These are phyloP conservation scores for Fusarium albidum DNA, from an alignment of 2,329 filamentous ascomycete genomes.

Conservation along the genomic window DNA sequence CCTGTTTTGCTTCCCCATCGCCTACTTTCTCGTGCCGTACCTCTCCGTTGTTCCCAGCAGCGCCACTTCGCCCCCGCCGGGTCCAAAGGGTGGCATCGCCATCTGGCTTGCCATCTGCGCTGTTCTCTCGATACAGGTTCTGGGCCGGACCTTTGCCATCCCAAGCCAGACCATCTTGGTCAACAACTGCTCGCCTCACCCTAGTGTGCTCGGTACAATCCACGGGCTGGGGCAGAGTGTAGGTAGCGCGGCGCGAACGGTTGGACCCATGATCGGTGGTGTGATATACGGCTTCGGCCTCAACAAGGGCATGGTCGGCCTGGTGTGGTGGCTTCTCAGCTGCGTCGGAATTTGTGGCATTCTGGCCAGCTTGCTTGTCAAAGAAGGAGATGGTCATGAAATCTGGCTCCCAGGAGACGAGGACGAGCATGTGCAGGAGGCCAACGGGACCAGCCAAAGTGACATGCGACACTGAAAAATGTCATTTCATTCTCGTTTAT, in stretches of 20 bases:
- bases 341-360: conserved; percentile 58
- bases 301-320: conserved; percentile 63
- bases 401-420: conserved; percentile 70
- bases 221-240: conserved; percentile 66
- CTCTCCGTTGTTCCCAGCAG: conserved; percentile 67
- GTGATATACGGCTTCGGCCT: conserved; percentile 68
- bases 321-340: conserved; percentile 65
- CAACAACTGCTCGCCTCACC: conserved; percentile 59
- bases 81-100: conserved; percentile 59
- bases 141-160: conserved; percentile 70
- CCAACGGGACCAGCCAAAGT: background rate
- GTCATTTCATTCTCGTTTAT: background rate
- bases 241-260: conserved; percentile 64
- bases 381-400: conserved; percentile 71
- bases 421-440: conserved; percentile 41
- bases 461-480: background rate
- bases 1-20: conserved; percentile 61
- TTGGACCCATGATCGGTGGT: conserved; percentile 68
- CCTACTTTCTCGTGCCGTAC: conserved; percentile 74
- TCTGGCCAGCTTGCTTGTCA: conserved; percentile 62
- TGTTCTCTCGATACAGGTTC: conserved; percentile 71
- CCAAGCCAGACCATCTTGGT: conserved; percentile 57
- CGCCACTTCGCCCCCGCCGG: conserved; percentile 56
- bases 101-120: conserved; percentile 72
- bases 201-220: conserved; percentile 55